A percentile compares a stretch with the other conserved stretches of the same genome.
Conservation (phyloP, 2,329 filamentous ascomycete genomes). For the Trichoderma koningii region DNA sequence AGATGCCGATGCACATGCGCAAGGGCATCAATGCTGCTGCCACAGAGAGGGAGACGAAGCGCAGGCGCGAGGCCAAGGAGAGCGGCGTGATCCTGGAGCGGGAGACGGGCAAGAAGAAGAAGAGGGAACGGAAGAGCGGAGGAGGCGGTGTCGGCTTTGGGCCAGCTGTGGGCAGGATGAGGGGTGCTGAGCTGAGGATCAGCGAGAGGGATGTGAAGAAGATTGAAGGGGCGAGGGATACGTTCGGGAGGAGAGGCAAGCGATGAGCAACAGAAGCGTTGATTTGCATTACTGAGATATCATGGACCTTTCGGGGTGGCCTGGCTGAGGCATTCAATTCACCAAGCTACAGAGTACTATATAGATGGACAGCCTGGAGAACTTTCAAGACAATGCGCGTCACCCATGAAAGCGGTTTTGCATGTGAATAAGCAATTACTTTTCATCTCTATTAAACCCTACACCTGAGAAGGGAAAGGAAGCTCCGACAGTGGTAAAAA, state of each 20-base stretch:
- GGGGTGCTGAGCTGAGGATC: slow-evolving; percentile 75
- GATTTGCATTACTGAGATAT: not conserved
- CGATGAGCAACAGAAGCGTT: slow-evolving; percentile 29
- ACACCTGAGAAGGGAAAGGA: not conserved
- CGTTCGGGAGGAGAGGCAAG: slow-evolving; percentile 44
- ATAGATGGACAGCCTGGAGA: not conserved
- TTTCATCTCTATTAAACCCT: slow-evolving; percentile 25
- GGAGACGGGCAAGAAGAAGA: slow-evolving; percentile 44
- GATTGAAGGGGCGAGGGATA: slow-evolving; percentile 61
- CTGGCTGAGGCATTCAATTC: not conserved
- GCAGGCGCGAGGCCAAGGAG: slow-evolving; percentile 79
- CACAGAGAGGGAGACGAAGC: slow-evolving; percentile 64
- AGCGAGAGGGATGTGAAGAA: slow-evolving; percentile 74
- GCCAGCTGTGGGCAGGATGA: slow-evolving; percentile 78
- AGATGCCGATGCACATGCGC: slow-evolving; percentile 85
- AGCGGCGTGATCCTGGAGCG: slow-evolving; percentile 87
- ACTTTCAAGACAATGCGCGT: not conserved
- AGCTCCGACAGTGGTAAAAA: not conserved
- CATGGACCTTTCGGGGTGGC: not conserved
- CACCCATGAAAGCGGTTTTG: not conserved
- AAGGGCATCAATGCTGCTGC: slow-evolving; percentile 79
- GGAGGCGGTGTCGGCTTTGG: slow-evolving; percentile 61
- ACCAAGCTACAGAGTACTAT: not conserved
- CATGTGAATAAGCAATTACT: slow-evolving; percentile 5
- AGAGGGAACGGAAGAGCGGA: slow-evolving; percentile 52